Percentiles rank a stretch among this genome's conserved stretches.
phyloP scores from a whole-genome alignment of 2,329 filamentous ascomycete species.

The Apiospora pterosperma region DNA sequence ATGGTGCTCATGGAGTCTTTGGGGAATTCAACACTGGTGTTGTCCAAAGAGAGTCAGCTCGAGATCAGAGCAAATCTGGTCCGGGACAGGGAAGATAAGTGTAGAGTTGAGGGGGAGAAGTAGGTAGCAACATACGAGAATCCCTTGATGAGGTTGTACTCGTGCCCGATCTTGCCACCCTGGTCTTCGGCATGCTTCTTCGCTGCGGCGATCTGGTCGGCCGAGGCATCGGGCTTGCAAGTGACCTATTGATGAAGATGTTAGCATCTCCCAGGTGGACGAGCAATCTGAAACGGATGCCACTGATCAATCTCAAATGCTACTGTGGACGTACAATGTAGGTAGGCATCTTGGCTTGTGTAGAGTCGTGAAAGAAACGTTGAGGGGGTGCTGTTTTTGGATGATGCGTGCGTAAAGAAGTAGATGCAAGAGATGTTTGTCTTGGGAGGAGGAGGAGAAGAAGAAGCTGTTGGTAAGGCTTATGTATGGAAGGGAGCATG shows the following conservation, averaged over 20 bases:
- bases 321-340: slow-evolving; percentile 45
- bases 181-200: slow-evolving; percentile 72
- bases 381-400: not conserved
- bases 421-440: not conserved
- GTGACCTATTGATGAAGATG: slow-evolving; percentile 58
- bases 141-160: slow-evolving; percentile 85
- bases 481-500: not conserved
- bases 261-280: not conserved
- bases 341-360: slow-evolving; percentile 45
- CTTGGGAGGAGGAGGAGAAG: not conserved
- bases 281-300: not conserved
- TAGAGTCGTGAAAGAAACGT: not conserved
- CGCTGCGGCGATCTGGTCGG: slow-evolving; percentile 65
- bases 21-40: slow-evolving; percentile 66
- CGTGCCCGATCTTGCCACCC: slow-evolving; percentile 79
- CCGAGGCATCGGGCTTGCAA: slow-evolving; percentile 66
- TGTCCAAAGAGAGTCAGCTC: not conserved
- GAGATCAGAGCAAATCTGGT: not conserved
- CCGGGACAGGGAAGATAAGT: slow-evolving; percentile 3
- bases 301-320: no score
- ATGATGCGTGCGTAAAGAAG: not conserved
- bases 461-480: not conserved
- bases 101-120: not conserved
- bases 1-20: slow-evolving; percentile 65
- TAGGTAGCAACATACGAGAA: slow-evolving; percentile 70